phyloP scores from a whole-genome alignment of 352 stramenopile genomes.

The Globisporangium splendens region DNA sequence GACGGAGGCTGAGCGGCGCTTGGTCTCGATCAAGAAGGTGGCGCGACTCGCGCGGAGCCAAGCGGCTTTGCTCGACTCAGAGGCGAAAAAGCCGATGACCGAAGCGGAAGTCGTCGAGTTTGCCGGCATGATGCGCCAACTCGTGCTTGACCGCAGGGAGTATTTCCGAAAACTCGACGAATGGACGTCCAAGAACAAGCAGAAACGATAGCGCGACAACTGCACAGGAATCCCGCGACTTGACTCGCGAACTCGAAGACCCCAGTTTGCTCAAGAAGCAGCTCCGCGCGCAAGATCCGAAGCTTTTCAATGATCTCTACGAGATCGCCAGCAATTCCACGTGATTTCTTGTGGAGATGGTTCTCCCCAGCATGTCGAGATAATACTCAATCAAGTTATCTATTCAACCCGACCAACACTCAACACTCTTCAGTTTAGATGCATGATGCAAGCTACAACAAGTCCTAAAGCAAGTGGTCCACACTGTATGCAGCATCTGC shows the following conservation, averaged over 20 bases:
- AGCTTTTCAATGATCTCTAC: no score
- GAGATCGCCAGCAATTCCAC: no score
- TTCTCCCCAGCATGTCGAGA: no score
- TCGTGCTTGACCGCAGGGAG: neutral
- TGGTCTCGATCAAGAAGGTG: neutral
- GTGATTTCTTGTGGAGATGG: no score
- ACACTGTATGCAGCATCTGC: no score
- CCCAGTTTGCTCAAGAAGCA: conserved; percentile 2
- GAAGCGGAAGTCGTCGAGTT: neutral
- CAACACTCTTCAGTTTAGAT: no score
- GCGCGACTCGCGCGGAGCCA: conserved; percentile 1
- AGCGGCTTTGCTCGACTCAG: neutral
- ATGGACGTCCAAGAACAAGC: neutral
- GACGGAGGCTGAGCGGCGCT: neutral
- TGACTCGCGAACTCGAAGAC: neutral
- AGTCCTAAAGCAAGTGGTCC: no score
- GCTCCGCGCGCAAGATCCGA: neutral
- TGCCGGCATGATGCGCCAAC: conserved; percentile 3
- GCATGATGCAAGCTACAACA: no score
- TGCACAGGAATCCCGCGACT: neutral
- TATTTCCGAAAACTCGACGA: neutral
- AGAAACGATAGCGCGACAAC: neutral
- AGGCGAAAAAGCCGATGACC: neutral
- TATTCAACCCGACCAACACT: no score
- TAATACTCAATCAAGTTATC: no score